Conservation (phyloP, 2,329 filamentous ascomycete species). For the Ophiostoma perfectum region DNA sequence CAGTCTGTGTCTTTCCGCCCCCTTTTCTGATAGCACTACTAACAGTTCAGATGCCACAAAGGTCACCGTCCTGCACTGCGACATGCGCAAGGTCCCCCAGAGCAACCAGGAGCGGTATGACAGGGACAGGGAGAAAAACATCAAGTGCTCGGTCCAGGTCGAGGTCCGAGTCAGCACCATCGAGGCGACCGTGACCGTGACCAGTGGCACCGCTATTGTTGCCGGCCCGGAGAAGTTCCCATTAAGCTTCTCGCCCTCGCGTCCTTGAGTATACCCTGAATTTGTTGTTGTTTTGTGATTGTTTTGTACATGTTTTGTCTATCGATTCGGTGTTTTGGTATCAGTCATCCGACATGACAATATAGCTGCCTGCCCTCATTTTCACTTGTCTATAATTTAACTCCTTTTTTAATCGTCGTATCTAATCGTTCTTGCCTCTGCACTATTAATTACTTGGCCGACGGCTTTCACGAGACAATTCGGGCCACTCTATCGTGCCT, state of each 20-base stretch:
- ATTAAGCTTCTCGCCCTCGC: neutral
- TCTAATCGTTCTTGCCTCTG: neutral
- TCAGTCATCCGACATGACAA: neutral
- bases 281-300: neutral
- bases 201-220: conserved; percentile 17
- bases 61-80: conserved; percentile 25
- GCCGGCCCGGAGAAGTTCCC: conserved; percentile 17
- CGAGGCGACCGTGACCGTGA: conserved; percentile 18
- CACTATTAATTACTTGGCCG: neutral
- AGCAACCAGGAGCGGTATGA: neutral
- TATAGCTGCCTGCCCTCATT: neutral
- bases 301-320: neutral
- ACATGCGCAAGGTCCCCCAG: conserved; percentile 28
- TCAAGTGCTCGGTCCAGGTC: conserved; percentile 22
- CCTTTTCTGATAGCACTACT: neutral
- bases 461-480: neutral
- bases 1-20: no score
- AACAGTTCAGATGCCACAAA: conserved; percentile 20
- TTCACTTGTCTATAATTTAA: neutral
- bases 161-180: conserved; percentile 20
- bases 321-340: neutral
- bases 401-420: no score
- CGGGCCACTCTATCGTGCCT: neutral
- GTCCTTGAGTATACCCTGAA: neutral
- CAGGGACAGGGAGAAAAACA: conserved; percentile 11